Percentiles rank a stretch among this genome's conserved stretches.
Evolutionary conservation across 2,329 filamentous ascomycete species (phyloP).

Genomic region (Verticillium albo-atrum): DNA sequence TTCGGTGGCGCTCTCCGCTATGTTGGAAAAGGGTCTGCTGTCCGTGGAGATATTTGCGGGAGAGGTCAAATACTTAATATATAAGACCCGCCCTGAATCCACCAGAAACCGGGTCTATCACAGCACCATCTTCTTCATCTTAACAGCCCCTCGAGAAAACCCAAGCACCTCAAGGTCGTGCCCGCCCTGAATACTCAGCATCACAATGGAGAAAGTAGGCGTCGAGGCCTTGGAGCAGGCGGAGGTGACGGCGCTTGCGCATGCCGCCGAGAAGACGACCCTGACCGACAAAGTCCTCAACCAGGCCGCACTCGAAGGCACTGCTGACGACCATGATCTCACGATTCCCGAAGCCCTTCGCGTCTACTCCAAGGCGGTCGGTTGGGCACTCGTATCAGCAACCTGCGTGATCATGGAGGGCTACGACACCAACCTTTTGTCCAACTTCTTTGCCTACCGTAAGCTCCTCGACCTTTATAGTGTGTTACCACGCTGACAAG

Average conservation of each 20-base stretch:
- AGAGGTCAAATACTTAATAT: no score
- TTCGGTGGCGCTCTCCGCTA: background rate
- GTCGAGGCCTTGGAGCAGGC: background rate
- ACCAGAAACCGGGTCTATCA: background rate
- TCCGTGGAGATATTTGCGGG: no score
- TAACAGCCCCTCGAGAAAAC: background rate
- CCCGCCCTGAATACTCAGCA: background rate
- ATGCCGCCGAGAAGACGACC: background rate
- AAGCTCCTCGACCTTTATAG: background rate
- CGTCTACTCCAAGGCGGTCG: slow-evolving; percentile 24
- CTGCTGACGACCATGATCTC: slow-evolving; percentile 31
- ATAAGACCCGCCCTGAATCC: background rate
- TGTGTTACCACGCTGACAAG: background rate
- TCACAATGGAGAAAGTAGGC: background rate
- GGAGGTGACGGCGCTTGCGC: background rate
- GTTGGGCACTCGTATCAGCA: slow-evolving; percentile 17
- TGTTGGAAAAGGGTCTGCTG: no score
- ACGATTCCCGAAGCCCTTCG: slow-evolving; percentile 25
- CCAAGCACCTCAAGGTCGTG: background rate
- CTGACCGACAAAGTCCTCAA: slow-evolving; percentile 1
- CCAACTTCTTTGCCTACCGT: slow-evolving; percentile 20
- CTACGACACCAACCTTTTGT: slow-evolving; percentile 10
- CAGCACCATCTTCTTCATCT: background rate
- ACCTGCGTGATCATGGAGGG: slow-evolving; percentile 28
- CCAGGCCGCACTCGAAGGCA: slow-evolving; percentile 29